A percentile compares a stretch with the other conserved stretches of the same genome.
phyloP scores from a whole-genome alignment of 2,329 filamentous ascomycete species.

The Diaporthe citrichinensis region DNA sequence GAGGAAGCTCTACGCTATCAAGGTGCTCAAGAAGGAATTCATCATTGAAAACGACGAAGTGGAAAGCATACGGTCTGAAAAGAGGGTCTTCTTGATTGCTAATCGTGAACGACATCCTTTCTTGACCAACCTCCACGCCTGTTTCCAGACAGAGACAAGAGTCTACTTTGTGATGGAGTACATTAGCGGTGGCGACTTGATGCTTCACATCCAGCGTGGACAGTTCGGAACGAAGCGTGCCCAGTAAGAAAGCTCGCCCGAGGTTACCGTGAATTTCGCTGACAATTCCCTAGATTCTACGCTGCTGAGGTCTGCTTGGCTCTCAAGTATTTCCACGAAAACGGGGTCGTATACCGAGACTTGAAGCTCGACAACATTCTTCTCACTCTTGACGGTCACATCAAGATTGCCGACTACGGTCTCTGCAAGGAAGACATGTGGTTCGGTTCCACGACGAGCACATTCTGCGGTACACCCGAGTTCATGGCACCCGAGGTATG shows the following conservation, averaged over 20 bases:
- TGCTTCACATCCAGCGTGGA: slow-evolving; percentile 98
- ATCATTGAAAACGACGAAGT: slow-evolving; percentile 99
- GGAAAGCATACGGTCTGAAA: slow-evolving; percentile 97
- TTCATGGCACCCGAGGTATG: slow-evolving; percentile 98
- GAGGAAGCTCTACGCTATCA: slow-evolving; percentile 96
- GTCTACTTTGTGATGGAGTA: slow-evolving; percentile 99
- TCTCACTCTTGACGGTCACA: slow-evolving; percentile 93
- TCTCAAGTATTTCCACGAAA: slow-evolving; percentile 99
- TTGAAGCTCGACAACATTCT: slow-evolving; percentile 95
- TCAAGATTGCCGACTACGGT: slow-evolving; percentile 99
- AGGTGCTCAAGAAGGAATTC: slow-evolving; percentile 99
- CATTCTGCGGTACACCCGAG: slow-evolving; percentile 99
- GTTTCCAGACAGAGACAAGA: slow-evolving; percentile 98
- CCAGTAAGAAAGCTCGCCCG: slow-evolving; percentile 75
- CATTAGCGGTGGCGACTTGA: slow-evolving; percentile 96
- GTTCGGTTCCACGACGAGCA: slow-evolving; percentile 96
- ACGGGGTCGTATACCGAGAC: slow-evolving; percentile 98
- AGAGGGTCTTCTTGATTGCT: slow-evolving; percentile 95
- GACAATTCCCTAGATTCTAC: slow-evolving; percentile 79
- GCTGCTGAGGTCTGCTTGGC: slow-evolving; percentile 97
- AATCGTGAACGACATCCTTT: slow-evolving; percentile 98
- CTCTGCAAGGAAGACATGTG: slow-evolving; percentile 99
- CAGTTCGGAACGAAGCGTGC: slow-evolving; percentile 96
- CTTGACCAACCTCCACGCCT: slow-evolving; percentile 93
- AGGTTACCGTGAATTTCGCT: slow-evolving; percentile 18